phyloP scores from a whole-genome alignment of 1,284 basidiomycete genomes.

The Marasmius sp. region DNA sequence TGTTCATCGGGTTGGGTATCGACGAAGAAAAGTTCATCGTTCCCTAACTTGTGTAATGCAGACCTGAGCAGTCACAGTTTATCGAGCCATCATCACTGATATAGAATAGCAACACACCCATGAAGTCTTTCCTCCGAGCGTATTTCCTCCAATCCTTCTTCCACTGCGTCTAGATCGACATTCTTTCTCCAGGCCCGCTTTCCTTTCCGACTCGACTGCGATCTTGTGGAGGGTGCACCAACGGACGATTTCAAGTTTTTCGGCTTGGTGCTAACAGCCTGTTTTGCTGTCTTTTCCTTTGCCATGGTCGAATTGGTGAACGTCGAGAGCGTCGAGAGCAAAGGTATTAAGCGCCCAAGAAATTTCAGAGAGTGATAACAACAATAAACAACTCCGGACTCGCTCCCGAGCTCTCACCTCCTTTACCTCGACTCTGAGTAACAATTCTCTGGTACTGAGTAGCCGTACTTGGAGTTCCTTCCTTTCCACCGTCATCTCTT shows the following conservation, averaged over 20 bases:
- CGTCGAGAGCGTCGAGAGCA: neutral
- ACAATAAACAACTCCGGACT: neutral
- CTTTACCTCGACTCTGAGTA: no score
- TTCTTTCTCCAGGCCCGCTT: conserved; percentile 95
- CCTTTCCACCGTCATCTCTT: no score
- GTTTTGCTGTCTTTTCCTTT: neutral
- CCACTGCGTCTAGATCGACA: conserved; percentile 77
- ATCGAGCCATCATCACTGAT: neutral
- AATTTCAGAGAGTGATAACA: neutral
- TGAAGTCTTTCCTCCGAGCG: conserved; percentile 76
- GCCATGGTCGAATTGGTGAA: neutral
- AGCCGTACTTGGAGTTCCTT: no score
- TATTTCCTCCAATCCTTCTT: conserved; percentile 70
- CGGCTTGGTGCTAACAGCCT: conserved; percentile 4
- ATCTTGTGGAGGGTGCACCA: conserved; percentile 71
- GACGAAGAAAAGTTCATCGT: conserved; percentile 76
- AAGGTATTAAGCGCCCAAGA: neutral
- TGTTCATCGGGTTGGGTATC: conserved; percentile 81
- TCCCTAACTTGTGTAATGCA: conserved; percentile 58
- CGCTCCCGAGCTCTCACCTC: no score
- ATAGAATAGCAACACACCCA: conserved; percentile 51
- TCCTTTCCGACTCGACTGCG: conserved; percentile 81
- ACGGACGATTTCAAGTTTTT: conserved; percentile 24
- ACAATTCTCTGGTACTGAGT: no score
- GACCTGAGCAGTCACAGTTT: conserved; percentile 41